phyloP scores from a whole-genome alignment of 1,284 basidiomycete genomes.

The Moesziomyces sp. region DNA sequence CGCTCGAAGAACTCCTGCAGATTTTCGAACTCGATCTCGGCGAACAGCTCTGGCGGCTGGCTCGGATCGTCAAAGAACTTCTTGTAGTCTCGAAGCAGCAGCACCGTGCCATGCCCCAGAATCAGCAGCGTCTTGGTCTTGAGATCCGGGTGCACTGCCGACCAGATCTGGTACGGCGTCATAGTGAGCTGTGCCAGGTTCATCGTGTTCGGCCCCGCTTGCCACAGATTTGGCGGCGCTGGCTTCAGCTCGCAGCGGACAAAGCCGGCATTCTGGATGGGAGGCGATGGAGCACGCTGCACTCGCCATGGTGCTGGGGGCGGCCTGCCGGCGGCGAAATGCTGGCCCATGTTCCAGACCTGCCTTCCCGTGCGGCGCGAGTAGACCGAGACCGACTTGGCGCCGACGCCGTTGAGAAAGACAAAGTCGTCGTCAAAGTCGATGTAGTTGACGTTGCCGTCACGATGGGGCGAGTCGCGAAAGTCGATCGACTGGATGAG shows the following conservation, averaged over 20 bases:
- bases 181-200: slow-evolving; percentile 40
- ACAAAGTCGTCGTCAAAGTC: slow-evolving; percentile 61
- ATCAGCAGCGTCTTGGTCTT: slow-evolving; percentile 56
- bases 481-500: slow-evolving; percentile 40
- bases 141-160: slow-evolving; percentile 55
- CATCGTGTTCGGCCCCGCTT: slow-evolving; percentile 37
- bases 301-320: slow-evolving; percentile 27
- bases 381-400: slow-evolving; percentile 44
- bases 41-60: slow-evolving; percentile 23
- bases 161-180: slow-evolving; percentile 50
- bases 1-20: slow-evolving; percentile 16
- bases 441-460: slow-evolving; percentile 58
- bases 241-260: slow-evolving; percentile 1
- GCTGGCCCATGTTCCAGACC: slow-evolving; percentile 51
- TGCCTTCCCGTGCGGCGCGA: slow-evolving; percentile 27
- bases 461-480: slow-evolving; percentile 24
- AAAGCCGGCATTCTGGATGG: slow-evolving; percentile 8
- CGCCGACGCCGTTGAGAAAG: slow-evolving; percentile 50
- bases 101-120: slow-evolving; percentile 48
- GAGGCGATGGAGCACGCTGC: not conserved
- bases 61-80: slow-evolving; percentile 31
- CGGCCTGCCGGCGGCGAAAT: slow-evolving; percentile 36
- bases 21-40: slow-evolving; percentile 38
- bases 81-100: slow-evolving; percentile 54
- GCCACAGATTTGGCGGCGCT: slow-evolving; percentile 29